Evolutionary conservation across 2,329 filamentous ascomycete genomes (phyloP).

Genomic region (Akanthomyces uredinophilus): DNA sequence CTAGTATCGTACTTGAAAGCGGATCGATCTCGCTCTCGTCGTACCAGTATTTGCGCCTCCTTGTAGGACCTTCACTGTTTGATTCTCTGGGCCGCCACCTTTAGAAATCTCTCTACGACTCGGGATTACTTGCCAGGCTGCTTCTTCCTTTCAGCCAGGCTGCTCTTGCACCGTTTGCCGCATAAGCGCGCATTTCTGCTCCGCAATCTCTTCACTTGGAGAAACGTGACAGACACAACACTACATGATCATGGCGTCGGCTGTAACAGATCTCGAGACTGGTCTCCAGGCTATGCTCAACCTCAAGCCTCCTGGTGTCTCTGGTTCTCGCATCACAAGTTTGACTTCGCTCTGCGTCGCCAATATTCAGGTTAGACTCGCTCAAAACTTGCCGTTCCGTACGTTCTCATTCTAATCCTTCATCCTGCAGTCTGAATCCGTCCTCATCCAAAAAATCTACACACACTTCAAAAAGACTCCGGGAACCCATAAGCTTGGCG

Average conservation of each 20-base stretch:
- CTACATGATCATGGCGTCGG: constrained; percentile 58
- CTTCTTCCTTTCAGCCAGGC: background rate
- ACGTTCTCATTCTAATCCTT: background rate
- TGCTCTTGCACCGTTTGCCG: background rate
- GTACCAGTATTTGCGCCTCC: constrained; percentile 11
- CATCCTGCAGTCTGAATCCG: constrained; percentile 71
- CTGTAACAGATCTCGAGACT: constrained; percentile 85
- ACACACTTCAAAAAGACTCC: constrained; percentile 96
- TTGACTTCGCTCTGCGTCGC: constrained; percentile 83
- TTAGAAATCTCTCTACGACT: constrained; percentile 2
- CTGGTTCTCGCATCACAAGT: constrained; percentile 82
- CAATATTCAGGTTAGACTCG: constrained; percentile 72
- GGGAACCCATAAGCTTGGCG: constrained; percentile 93
- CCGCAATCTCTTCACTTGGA: background rate
- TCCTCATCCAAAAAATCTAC: constrained; percentile 92
- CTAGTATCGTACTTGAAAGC: constrained; percentile 14
- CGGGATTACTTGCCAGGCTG: background rate
- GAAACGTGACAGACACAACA: background rate
- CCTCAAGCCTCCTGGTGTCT: constrained; percentile 90
- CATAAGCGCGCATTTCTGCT: constrained; percentile 6
- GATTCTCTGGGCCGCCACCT: constrained; percentile 1
- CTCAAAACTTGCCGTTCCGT: background rate
- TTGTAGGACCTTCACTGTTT: constrained; percentile 13
- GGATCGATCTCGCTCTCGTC: constrained; percentile 1
- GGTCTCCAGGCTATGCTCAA: constrained; percentile 87